Percentiles rank a stretch among this genome's conserved stretches.
These are phyloP conservation scores for Golubevia pallescens DNA, from an alignment of 1,284 basidiomycete genomes.

Conservation along the genomic window DNA sequence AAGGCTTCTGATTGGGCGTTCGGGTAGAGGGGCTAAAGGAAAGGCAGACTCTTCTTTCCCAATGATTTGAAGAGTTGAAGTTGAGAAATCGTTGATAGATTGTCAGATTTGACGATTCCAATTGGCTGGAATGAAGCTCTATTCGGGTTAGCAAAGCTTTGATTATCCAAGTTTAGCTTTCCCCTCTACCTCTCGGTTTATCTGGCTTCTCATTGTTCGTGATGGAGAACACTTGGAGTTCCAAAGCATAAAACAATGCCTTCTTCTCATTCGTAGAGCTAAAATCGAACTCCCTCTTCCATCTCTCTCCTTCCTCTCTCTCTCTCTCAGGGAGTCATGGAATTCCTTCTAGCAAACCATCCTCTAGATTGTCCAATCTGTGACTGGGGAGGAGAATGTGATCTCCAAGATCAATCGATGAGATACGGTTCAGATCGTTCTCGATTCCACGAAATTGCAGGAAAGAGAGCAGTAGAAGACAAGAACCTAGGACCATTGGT, in stretches of 20 bases:
- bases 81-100: too few species aligned
- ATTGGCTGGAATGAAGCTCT: too few species aligned
- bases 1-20: too few species aligned
- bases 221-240: too few species aligned
- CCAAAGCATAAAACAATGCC: too few species aligned
- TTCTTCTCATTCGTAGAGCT: background rate
- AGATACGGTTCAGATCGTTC: slow-evolving; percentile 4
- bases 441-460: slow-evolving; percentile 3
- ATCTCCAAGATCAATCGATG: slow-evolving; percentile 6
- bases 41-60: too few species aligned
- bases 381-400: slow-evolving; percentile 6
- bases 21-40: too few species aligned
- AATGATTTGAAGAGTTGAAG: too few species aligned
- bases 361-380: slow-evolving; percentile 6
- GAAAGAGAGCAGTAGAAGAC: slow-evolving; percentile 5
- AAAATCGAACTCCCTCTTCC: background rate
- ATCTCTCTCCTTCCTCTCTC: background rate
- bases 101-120: too few species aligned
- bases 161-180: too few species aligned
- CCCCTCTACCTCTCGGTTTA: too few species aligned
- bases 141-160: too few species aligned
- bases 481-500: slow-evolving; percentile 2
- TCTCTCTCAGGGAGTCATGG: slow-evolving; percentile 3
- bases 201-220: background rate
- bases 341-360: slow-evolving; percentile 4